phyloP scores from a whole-genome alignment of 2,329 filamentous ascomycete species.

The Phialemoniopsis sp. region DNA sequence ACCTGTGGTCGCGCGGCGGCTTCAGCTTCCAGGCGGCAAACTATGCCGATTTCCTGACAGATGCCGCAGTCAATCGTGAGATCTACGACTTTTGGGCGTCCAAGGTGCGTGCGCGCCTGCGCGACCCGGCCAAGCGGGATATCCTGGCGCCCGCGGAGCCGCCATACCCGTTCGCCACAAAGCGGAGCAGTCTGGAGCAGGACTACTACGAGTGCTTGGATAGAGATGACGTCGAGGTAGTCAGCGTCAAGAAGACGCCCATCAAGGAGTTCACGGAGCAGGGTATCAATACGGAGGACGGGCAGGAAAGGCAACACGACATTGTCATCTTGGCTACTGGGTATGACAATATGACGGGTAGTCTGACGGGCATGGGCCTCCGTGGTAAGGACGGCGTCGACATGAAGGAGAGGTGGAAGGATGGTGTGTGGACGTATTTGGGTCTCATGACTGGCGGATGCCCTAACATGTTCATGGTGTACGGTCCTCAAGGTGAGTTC shows the following conservation, averaged over 20 bases:
- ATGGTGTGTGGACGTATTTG: conserved; percentile 19
- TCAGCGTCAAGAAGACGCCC: conserved; percentile 35
- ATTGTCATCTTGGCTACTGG: conserved; percentile 26
- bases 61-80: conserved; percentile 34
- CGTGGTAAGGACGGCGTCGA: conserved; percentile 16
- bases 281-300: conserved; percentile 33
- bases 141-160: conserved; percentile 40
- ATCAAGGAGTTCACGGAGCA: conserved; percentile 32
- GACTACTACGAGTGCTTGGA: conserved; percentile 46
- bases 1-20: conserved; percentile 38
- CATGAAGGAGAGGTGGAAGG: conserved; percentile 21
- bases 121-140: conserved; percentile 35
- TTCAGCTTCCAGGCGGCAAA: conserved; percentile 39
- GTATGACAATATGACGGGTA: conserved; percentile 27
- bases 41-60: conserved; percentile 39
- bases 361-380: conserved; percentile 9
- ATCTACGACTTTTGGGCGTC: conserved; percentile 44
- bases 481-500: conserved; percentile 10
- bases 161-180: conserved; percentile 40
- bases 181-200: conserved; percentile 39
- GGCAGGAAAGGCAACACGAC: conserved; percentile 29
- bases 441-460: conserved; percentile 11
- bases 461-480: conserved; percentile 10
- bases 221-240: conserved; percentile 35
- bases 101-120: conserved; percentile 37